Evolutionary conservation across 805 yeast species (phyloP).

Genomic region (Crinitomyces ghanaensis): DNA sequence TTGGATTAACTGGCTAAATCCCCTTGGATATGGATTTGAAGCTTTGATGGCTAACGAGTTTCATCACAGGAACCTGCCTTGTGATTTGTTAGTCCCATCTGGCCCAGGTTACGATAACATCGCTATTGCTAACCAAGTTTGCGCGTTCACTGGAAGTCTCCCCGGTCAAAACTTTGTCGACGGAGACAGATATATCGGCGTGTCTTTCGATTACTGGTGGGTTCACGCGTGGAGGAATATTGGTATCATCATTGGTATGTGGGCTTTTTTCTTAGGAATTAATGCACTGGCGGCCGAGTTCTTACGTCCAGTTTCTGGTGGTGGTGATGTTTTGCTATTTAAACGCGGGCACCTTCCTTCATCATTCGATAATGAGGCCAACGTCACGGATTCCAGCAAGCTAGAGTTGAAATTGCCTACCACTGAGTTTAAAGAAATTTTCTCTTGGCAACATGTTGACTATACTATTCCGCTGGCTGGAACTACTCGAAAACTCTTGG

Average conservation of each 20-base stretch:
- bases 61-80: conserved; percentile 41
- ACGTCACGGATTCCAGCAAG: conserved; percentile 19
- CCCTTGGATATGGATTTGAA: conserved; percentile 50
- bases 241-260: conserved; percentile 50
- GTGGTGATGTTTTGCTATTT: conserved; percentile 25
- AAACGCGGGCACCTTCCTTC: conserved; percentile 29
- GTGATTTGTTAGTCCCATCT: conserved; percentile 46
- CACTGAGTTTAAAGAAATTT: conserved; percentile 35
- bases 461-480: conserved; percentile 40
- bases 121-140: conserved; percentile 33
- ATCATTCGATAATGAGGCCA: conserved; percentile 19
- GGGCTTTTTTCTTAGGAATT: conserved; percentile 27
- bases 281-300: conserved; percentile 26
- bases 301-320: conserved; percentile 22
- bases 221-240: conserved; percentile 71
- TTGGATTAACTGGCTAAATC: conserved; percentile 51
- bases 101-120: conserved; percentile 42
- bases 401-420: conserved; percentile 9
- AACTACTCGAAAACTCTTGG: conserved; percentile 29
- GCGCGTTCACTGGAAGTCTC: conserved; percentile 49
- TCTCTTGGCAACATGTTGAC: conserved; percentile 52
- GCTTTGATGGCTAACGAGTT: conserved; percentile 56
- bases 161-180: conserved; percentile 42
- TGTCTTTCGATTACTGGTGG: conserved; percentile 40
- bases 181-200: conserved; percentile 47